These are phyloP conservation scores for Collybia mongolica DNA, from an alignment of 768 basidiomycete species.

Conservation along the genomic window DNA sequence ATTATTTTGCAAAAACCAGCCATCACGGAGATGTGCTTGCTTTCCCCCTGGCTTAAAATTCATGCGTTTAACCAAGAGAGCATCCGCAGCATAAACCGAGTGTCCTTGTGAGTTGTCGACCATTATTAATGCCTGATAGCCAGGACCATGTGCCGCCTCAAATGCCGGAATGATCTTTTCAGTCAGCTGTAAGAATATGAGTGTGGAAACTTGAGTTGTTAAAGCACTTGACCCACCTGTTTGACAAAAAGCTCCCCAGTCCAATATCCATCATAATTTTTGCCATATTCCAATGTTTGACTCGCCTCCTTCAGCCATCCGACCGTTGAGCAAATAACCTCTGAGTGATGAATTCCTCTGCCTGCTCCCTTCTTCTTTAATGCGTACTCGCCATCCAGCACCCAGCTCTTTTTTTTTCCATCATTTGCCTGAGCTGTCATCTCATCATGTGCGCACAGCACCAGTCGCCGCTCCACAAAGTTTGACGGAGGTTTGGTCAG, in stretches of 20 bases:
- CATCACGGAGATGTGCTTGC: conserved; percentile 5
- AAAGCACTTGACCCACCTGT: no score
- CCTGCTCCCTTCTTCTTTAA: conserved; percentile 37
- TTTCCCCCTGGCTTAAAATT: conserved; percentile 27
- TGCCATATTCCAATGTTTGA: conserved; percentile 38
- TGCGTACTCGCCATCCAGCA: conserved; percentile 27
- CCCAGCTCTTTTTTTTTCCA: conserved; percentile 28
- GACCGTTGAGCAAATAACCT: conserved; percentile 31
- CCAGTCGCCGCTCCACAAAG: no score
- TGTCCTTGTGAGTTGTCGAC: conserved; percentile 44
- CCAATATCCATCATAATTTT: conserved; percentile 41
- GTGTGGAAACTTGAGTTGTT: no score
- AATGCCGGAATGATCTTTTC: conserved; percentile 29
- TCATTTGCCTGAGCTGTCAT: conserved; percentile 40
- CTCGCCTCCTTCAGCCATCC: conserved; percentile 29
- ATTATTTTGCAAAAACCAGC: conserved; percentile 1
- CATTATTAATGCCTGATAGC: conserved; percentile 33
- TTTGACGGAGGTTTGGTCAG: no score
- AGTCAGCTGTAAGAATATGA: conserved; percentile 12
- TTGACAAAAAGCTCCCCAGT: conserved; percentile 24
- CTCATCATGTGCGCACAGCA: conserved; percentile 34
- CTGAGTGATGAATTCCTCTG: conserved; percentile 32
- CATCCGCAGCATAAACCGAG: conserved; percentile 34
- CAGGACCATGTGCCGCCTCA: conserved; percentile 26
- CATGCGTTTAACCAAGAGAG: conserved; percentile 31